phyloP scores from a whole-genome alignment of 2,329 filamentous ascomycete species.

The Verticillium isaacii region DNA sequence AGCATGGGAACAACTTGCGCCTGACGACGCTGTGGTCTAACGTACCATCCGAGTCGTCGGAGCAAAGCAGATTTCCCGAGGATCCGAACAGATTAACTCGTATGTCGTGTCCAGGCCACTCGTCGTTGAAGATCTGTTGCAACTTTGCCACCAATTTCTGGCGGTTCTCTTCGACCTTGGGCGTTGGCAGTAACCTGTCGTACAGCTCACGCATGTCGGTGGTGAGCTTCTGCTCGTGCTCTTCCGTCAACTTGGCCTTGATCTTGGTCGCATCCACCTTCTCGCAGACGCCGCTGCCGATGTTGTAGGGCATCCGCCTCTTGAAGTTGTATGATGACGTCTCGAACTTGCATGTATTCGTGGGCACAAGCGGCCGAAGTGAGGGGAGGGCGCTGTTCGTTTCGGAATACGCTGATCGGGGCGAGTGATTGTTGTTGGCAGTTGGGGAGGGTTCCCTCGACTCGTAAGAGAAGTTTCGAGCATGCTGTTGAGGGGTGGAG shows the following conservation, averaged over 20 bases:
- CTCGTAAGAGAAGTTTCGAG: conserved; percentile 74
- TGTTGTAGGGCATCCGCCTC: conserved; percentile 85
- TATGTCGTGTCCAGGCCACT: conserved; percentile 90
- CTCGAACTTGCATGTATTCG: conserved; percentile 77
- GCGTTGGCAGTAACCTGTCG: conserved; percentile 75
- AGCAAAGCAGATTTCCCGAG: conserved; percentile 90
- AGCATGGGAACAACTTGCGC: conserved; percentile 14
- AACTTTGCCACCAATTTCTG: conserved; percentile 78
- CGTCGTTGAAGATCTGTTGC: conserved; percentile 78
- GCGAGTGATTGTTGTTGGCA: conserved; percentile 73
- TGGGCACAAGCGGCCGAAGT: conserved; percentile 56
- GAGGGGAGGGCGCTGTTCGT: conserved; percentile 71
- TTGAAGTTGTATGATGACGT: conserved; percentile 76
- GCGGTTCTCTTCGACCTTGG: conserved; percentile 71
- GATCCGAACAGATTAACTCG: conserved; percentile 95
- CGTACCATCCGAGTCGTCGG: conserved; percentile 91
- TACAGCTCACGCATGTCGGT: conserved; percentile 84
- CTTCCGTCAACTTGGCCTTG: conserved; percentile 63
- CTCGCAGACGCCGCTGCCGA: conserved; percentile 75
- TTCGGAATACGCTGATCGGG: conserved; percentile 85
- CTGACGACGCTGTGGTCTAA: conserved; percentile 11
- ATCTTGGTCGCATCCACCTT: conserved; percentile 67
- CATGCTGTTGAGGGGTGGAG: conserved; percentile 86
- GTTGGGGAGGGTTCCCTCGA: conserved; percentile 78
- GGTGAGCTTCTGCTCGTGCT: conserved; percentile 71